Conservation (phyloP, 345 rosid species). For the Ceriops zippeliana region DNA sequence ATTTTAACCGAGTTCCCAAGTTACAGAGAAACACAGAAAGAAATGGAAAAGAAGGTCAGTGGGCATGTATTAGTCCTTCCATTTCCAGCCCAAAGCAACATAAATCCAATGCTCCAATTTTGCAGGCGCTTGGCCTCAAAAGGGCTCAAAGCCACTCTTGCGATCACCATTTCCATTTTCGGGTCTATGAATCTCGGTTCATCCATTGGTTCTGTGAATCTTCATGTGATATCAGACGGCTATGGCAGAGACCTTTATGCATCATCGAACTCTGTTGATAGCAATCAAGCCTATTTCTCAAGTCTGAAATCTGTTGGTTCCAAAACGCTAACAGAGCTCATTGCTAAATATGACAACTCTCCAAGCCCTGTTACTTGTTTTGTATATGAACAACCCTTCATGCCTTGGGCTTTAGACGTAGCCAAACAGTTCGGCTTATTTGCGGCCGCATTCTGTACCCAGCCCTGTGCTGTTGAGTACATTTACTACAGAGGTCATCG, state of each 20-base stretch:
- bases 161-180: not conserved
- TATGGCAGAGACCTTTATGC: not conserved
- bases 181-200: not conserved
- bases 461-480: not conserved
- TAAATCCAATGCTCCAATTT: constrained; percentile 12
- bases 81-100: constrained; percentile 7
- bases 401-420: not conserved
- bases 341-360: not conserved
- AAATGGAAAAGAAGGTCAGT: not conserved
- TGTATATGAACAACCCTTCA: not conserved
- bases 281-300: not conserved
- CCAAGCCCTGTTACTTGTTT: constrained; percentile 1
- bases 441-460: constrained; percentile 2
- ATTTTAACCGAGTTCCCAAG: not conserved
- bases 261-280: not conserved
- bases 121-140: constrained; percentile 1
- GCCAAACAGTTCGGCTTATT: not conserved
- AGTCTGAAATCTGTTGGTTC: not conserved
- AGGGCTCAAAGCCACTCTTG: constrained; percentile 1
- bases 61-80: not conserved
- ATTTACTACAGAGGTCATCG: not conserved
- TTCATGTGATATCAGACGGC: not conserved
- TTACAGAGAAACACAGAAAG: not conserved
- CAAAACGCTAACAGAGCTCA: not conserved
- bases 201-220: not conserved